Evolutionary conservation across 345 rosid genomes (phyloP).

Genomic region (Hibiscus syriacus): DNA sequence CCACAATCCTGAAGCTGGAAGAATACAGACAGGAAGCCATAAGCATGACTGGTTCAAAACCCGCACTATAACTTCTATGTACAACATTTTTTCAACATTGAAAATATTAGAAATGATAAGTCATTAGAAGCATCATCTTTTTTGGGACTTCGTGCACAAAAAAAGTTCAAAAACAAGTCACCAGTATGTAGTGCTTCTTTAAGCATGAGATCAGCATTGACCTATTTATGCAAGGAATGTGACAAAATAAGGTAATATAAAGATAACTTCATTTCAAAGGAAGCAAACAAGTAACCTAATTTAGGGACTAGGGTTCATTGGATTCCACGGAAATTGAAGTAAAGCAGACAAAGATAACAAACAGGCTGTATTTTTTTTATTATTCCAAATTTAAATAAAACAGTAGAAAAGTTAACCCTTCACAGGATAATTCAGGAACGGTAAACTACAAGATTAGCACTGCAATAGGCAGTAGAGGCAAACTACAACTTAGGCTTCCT

Average conservation of each 20-base stretch:
- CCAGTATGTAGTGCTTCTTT: neutral
- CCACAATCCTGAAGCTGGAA: slow-evolving; percentile 62
- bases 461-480: neutral
- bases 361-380: neutral
- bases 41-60: neutral
- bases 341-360: neutral
- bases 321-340: too few relatives aligned
- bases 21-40: neutral
- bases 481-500: neutral
- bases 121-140: neutral
- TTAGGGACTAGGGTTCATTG: too few relatives aligned
- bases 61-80: neutral
- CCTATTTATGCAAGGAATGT: neutral
- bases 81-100: neutral
- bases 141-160: neutral
- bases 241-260: neutral
- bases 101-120: neutral
- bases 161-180: neutral
- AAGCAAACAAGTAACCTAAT: neutral
- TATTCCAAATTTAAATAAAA: neutral
- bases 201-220: neutral
- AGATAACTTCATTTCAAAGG: neutral
- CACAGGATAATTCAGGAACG: neutral
- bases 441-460: neutral
- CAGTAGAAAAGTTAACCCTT: neutral